Conservation (phyloP, 2,329 filamentous ascomycete species). For the Lachnellula subtilissima region DNA sequence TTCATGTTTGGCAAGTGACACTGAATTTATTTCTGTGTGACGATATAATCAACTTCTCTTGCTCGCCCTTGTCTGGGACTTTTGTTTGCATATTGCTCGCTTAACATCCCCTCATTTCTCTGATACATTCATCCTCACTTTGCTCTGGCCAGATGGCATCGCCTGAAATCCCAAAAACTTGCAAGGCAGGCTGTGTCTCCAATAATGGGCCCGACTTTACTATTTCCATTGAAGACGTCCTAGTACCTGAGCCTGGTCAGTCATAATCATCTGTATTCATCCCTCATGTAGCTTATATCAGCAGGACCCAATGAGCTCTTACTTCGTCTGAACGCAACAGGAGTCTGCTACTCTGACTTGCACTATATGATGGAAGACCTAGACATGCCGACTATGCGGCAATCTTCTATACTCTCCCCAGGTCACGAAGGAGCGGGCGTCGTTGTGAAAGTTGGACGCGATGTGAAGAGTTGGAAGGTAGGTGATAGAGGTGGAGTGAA, state of each 20-base stretch:
- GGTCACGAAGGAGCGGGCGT: slow-evolving; percentile 52
- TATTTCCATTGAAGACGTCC: not conserved
- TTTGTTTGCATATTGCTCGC: too few relatives aligned
- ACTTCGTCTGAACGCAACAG: not conserved
- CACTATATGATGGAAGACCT: not conserved
- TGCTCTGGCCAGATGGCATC: not conserved
- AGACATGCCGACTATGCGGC: not conserved
- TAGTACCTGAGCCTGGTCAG: slow-evolving; percentile 1
- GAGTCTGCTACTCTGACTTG: not conserved
- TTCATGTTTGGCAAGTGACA: too few relatives aligned
- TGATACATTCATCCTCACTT: not conserved
- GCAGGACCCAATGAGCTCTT: not conserved
- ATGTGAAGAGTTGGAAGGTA: slow-evolving; percentile 38
- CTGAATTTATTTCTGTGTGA: too few relatives aligned
- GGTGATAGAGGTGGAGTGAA: slow-evolving; percentile 31
- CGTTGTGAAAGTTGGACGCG: slow-evolving; percentile 42
- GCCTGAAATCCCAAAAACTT: not conserved
- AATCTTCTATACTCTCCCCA: not conserved
- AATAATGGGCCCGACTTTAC: slow-evolving; percentile 2
- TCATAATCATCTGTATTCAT: not conserved
- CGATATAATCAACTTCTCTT: too few relatives aligned
- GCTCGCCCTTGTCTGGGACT: too few relatives aligned
- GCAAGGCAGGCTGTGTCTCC: not conserved
- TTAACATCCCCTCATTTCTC: too few relatives aligned
- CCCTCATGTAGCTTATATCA: not conserved